Evolutionary conservation across 495 filamentous ascomycete genomes (phyloP).

Genomic region (Penicillium manginii): DNA sequence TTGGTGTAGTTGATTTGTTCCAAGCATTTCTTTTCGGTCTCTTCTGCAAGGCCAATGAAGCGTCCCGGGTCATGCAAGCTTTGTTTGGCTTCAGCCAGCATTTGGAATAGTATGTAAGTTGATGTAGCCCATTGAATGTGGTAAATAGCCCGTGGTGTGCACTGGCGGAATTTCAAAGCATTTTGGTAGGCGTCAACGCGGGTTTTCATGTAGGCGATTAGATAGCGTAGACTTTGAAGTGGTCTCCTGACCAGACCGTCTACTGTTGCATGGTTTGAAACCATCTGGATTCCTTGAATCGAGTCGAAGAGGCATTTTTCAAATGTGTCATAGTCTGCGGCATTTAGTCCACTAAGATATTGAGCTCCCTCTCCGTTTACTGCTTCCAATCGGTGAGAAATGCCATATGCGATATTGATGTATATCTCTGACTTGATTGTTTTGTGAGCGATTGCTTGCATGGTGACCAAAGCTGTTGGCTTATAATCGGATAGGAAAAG

Average conservation of each 20-base stretch:
- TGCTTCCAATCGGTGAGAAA: slow-evolving; percentile 4
- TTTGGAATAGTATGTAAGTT: slow-evolving; percentile 5
- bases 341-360: neutral
- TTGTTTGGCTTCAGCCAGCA: neutral
- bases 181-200: slow-evolving; percentile 7
- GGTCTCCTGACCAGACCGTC: neutral
- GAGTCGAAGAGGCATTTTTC: neutral
- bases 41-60: neutral
- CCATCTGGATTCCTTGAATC: neutral
- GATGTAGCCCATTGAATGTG: slow-evolving; percentile 7
- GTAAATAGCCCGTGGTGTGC: slow-evolving; percentile 2
- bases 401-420: slow-evolving; percentile 7
- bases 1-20: slow-evolving; percentile 7
- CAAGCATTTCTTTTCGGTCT: slow-evolving; percentile 6
- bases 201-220: neutral
- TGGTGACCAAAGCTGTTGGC: slow-evolving; percentile 8
- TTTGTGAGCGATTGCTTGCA: neutral
- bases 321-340: neutral
- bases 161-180: neutral
- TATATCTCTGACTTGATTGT: slow-evolving; percentile 7
- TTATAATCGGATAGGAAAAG: slow-evolving; percentile 7
- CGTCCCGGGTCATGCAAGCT: neutral
- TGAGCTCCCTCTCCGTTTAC: neutral
- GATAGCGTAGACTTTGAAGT: neutral
- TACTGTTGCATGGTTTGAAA: neutral